A percentile compares a stretch with the other conserved stretches of the same genome.
Conservation (phyloP, 2,329 filamentous ascomycete genomes). For the Pseudogymnoascus sp. region DNA sequence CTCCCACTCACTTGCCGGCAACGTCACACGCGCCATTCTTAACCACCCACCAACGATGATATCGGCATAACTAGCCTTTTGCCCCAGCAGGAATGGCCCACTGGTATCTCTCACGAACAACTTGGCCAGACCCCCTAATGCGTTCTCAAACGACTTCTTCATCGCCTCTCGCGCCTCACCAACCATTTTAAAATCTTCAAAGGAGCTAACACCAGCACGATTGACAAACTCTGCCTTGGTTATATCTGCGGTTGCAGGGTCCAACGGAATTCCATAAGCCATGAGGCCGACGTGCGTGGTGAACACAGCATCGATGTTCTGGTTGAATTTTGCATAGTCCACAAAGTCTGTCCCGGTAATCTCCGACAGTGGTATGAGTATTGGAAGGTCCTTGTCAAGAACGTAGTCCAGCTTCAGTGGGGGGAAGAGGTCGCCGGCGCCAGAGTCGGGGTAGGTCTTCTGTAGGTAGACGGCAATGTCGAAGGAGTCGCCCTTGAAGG, state of each 20-base stretch:
- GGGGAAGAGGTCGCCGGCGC: constrained; percentile 41
- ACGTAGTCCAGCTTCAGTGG: constrained; percentile 33
- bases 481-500: constrained; percentile 52
- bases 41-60: constrained; percentile 37
- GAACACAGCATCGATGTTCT: constrained; percentile 47
- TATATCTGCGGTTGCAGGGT: constrained; percentile 37
- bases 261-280: constrained; percentile 39
- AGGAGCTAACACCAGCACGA: constrained; percentile 38
- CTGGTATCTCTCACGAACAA: constrained; percentile 27
- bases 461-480: constrained; percentile 58
- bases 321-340: constrained; percentile 44
- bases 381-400: constrained; percentile 24
- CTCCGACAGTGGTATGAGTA: constrained; percentile 34
- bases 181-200: constrained; percentile 33
- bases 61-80: constrained; percentile 35
- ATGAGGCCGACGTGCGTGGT: constrained; percentile 37
- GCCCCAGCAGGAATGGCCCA: constrained; percentile 23
- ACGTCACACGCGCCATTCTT: constrained; percentile 24
- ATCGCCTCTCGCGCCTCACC: constrained; percentile 28
- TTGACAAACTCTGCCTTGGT: constrained; percentile 41
- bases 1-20: constrained; percentile 13
- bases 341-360: constrained; percentile 16
- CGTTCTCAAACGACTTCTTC: constrained; percentile 16
- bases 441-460: constrained; percentile 39
- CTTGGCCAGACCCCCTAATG: constrained; percentile 29